Base-by-base conservation (phyloP, 2,329 filamentous ascomycete species). In the Sarocladiaceae sp. region DNA sequence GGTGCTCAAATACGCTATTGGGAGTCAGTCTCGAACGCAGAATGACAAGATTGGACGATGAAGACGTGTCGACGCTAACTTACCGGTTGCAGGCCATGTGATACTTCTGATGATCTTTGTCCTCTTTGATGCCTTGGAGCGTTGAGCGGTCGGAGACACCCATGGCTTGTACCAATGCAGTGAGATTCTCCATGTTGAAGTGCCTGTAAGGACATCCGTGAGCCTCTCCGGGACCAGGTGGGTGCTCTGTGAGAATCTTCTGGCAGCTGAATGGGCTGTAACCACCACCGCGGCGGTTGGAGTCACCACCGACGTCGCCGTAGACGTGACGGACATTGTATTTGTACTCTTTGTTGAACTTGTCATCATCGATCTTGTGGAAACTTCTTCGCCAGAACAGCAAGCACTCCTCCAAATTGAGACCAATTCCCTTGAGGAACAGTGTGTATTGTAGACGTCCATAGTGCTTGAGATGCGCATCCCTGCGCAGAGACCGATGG, bases 181-280 rank as follows among this genome's bases (percentile, higher is more conserved):
- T 82, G 35, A 99, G 77, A 60, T 97, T 99, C 56, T 99, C 94
- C 48, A 87, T 71, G 54, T 84, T 88, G 66, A 96, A 97, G 65
- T 97, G 93, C 26, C 94, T 79, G 67, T 97, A 99, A 0, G 94
- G 94, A 65, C 94, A 99, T n/a, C 94, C 94, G 66, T 99, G 93
- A 0, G 86, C 81, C 70, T 99, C 92, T 2, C 92, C 92, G 0
- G 88, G 82, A 0, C 91, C 88, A 0, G 93, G 92, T 0, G 90
- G 84, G 54, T 92, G 86, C 64, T 99, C 94, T 0, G 86, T 94
- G 23, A 97, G 76, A 50, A 99, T 92, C 72, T 95, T 97, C 64
- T 97, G 93, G 67, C 94, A 99, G 51, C 88, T 94, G 64, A 90
- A 95, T 0, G 94, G 90, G 47, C 88, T 88, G 67, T 97, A 97